phyloP scores from a whole-genome alignment of 306 rosid genomes.

The Urtica urens region DNA sequence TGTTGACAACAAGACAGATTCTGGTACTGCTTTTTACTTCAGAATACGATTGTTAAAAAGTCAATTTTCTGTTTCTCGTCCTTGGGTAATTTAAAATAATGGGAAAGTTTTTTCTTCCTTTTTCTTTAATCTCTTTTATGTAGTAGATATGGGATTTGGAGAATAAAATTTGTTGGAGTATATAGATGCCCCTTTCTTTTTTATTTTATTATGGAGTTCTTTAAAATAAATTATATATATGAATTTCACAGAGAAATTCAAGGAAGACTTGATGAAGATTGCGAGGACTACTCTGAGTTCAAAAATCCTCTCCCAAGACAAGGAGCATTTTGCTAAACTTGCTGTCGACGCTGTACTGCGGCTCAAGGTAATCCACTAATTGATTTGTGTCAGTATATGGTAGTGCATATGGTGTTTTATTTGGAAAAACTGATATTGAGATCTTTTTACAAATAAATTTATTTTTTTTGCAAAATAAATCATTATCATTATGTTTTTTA shows the following conservation, averaged over 20 bases:
- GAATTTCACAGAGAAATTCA: slow-evolving; percentile 57
- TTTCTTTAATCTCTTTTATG: neutral
- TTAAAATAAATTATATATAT: too few species aligned
- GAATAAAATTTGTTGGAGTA: neutral
- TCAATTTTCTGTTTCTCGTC: too few species aligned
- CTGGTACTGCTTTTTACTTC: slow-evolving; percentile 29
- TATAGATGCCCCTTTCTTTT: too few species aligned
- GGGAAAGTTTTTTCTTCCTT: neutral
- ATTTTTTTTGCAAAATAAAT: neutral
- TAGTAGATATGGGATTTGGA: neutral
- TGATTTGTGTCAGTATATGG: neutral
- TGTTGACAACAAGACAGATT: slow-evolving; percentile 71
- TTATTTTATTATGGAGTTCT: too few species aligned
- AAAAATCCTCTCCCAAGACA: slow-evolving; percentile 91
- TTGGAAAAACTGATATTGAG: neutral
- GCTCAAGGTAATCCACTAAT: slow-evolving; percentile 48
- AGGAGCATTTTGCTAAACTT: slow-evolving; percentile 81
- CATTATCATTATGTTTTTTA: neutral
- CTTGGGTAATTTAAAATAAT: neutral
- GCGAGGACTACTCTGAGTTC: slow-evolving; percentile 97
- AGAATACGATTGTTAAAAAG: too few species aligned
- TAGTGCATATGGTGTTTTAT: neutral
- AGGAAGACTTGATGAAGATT: slow-evolving; percentile 84
- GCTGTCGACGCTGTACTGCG: slow-evolving; percentile 97
- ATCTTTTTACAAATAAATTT: neutral